Evolutionary conservation across 2,329 filamentous ascomycete genomes (phyloP), one percentile per base, ranked within the genome.

Genomic region (Trichophyton benhamiae): DNA sequence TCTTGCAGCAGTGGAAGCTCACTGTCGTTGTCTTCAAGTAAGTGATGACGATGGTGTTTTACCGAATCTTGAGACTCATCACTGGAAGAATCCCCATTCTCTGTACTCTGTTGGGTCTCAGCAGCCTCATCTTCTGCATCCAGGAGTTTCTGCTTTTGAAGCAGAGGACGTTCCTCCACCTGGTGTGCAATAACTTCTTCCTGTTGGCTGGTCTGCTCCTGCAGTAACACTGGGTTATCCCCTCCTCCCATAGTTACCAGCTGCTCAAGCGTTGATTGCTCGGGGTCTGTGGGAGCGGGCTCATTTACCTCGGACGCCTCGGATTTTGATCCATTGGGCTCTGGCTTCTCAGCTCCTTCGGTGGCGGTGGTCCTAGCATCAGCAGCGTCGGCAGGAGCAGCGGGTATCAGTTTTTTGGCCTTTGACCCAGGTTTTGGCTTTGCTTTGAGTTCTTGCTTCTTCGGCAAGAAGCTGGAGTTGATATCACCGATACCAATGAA

Each of bases 401-500:
- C 44, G 20, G 49, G 49, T 60, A 42, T 44, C 17, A 63, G 65
- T 33, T 49, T 67, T 69, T 57, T 68, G 67, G 22, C 65, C 66
- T 59, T 68, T 71, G 3, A 64, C 65, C 6, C 65, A 65, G 17
- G 65, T 62, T 63, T 71, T 71, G n/a, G 68, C 64, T 41, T 69
- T 71, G 68, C 86, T 80, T 67, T 82, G 75, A 63, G 82, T 59
- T 72, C 76, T 44, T 77, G 70, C 65, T 83, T 85, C 73, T 95
- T 95, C 0, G 94, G 94, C 59, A 99, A 75, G 71, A 97, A 99
- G 71, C 89, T 96, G 11, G 92, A 95, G 77, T 99, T 99, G 79
- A 99, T 99, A 74, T 99, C 94, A 64, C 94, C 94, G 65, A 96
- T 96, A 15, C 94, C 94, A 62, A 95, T 89, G 77, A 97, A 99